Evolutionary conservation across 805 yeast species (phyloP), one percentile per base, ranked within the genome.

Genomic region (Wickerhamomyces chambardii): DNA sequence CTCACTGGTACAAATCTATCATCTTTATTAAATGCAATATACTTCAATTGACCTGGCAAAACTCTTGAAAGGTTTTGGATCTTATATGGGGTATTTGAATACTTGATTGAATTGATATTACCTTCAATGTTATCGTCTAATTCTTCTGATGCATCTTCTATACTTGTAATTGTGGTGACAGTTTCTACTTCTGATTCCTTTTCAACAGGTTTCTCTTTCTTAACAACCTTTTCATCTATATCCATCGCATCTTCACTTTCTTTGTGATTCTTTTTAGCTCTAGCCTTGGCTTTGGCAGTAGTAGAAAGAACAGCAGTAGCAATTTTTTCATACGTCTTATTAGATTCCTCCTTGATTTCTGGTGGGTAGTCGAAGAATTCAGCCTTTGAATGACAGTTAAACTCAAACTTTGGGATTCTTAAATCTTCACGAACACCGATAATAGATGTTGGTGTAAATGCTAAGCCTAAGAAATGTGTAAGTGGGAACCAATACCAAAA

Each of bases 401-500:
- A 65, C 31, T 77, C 75, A 52, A 92, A 78, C 52, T 84, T 74
- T 22, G 98, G 97, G 41, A 85, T 80, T 56, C 80, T 80, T 57
- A 90, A 70, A 58, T 89, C 95, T 41, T 74, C 81, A 38, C 79
- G 77, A 11, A 92, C 84, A 44, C 95, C 96, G 46, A 85, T 77
- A 16, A 90, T 73, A 6, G 94, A 76, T 2, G 97, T 92, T 35
- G 98, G 96, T 8, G 92, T 74, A 61, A 89, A 89, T 26, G 97
- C 85, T 46, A 92, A 71, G 15, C 94, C 79, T 50, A 92, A 64
- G 65, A 92, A 92, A 61, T 92, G 97, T 2, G 97, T 76, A 39
- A 89, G 70, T 40, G 98, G 98, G 76, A 80, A 92, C 98, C 98
- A 92, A 61, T 87, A 85, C 98, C 98, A 92, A 55, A 84, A 84